These are phyloP conservation scores for Quercus ilex DNA, from an alignment of 306 rosid species.

Conservation along the genomic window DNA sequence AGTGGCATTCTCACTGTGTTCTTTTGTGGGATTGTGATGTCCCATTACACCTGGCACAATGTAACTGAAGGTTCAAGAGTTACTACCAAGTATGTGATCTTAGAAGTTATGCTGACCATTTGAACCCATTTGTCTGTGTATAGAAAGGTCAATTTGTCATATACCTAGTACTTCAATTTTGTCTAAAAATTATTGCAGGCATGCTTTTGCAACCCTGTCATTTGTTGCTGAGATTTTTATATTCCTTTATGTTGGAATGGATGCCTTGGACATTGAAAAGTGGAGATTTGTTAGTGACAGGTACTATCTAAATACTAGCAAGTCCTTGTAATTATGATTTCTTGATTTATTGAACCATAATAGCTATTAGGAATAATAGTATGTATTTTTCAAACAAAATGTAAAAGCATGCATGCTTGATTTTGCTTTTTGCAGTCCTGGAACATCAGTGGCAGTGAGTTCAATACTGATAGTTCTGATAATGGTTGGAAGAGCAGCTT, in stretches of 20 bases:
- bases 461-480: constrained; percentile 68
- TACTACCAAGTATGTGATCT: constrained; percentile 72
- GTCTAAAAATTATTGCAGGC: constrained; percentile 47
- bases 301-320: constrained; percentile 36
- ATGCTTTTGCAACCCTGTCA: constrained; percentile 90
- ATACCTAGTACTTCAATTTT: constrained; percentile 6
- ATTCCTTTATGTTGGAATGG: constrained; percentile 99
- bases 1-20: constrained; percentile 99
- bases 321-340: constrained; percentile 10
- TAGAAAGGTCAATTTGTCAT: constrained; percentile 7
- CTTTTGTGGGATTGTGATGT: constrained; percentile 98
- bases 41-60: constrained; percentile 99
- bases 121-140: constrained; percentile 6
- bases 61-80: constrained; percentile 91
- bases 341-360: neutral
- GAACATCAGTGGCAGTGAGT: constrained; percentile 81
- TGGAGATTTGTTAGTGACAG: constrained; percentile 94
- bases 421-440: constrained; percentile 64
- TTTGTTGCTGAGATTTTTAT: constrained; percentile 86
- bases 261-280: constrained; percentile 97
- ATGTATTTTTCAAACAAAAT: neutral
- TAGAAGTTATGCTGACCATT: constrained; percentile 19
- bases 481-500: constrained; percentile 86
- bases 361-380: neutral
- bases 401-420: constrained; percentile 5